These are phyloP conservation scores for Blastobotrys chiropterorum DNA, from an alignment of 805 yeast genomes.

Conservation along the genomic window DNA sequence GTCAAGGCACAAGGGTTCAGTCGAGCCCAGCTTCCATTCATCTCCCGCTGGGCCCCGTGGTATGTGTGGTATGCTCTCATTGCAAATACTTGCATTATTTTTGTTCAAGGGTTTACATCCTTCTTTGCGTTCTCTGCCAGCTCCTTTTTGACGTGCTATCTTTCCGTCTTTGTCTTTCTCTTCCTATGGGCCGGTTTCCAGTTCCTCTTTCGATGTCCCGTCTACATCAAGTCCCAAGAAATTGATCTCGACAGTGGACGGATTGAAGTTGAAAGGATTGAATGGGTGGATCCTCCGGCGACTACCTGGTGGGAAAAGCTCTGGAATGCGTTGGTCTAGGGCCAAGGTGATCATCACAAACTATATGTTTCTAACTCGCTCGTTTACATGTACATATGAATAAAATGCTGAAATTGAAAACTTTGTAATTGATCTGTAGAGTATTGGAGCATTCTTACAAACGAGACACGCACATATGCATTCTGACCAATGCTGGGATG, in stretches of 20 bases:
- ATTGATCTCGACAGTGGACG: constrained; percentile 69
- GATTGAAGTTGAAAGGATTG: constrained; percentile 53
- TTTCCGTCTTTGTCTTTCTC: constrained; percentile 58
- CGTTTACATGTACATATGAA: too few relatives aligned
- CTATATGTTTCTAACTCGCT: too few relatives aligned
- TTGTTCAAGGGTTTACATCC: constrained; percentile 66
- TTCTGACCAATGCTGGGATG: too few relatives aligned
- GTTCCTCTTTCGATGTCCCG: constrained; percentile 16
- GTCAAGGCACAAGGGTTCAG: constrained; percentile 56
- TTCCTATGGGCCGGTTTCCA: constrained; percentile 46
- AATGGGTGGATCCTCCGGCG: constrained; percentile 41
- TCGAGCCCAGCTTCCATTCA: constrained; percentile 66
- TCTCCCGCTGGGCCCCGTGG: constrained; percentile 62
- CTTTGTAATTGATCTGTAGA: too few relatives aligned
- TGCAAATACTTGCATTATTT: constrained; percentile 48
- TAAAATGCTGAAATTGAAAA: too few relatives aligned
- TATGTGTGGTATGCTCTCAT: constrained; percentile 57
- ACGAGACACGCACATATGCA: too few relatives aligned
- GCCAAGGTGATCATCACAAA: too few relatives aligned
- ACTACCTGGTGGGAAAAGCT: constrained; percentile 10
- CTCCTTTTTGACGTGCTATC: constrained; percentile 62
- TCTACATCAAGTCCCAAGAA: constrained; percentile 29
- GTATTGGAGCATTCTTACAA: too few relatives aligned
- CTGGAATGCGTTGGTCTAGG: constrained; percentile 5
- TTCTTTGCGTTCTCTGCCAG: constrained; percentile 43